Conservation (phyloP, 1,284 basidiomycete species). For the Marasmius oreades region DNA sequence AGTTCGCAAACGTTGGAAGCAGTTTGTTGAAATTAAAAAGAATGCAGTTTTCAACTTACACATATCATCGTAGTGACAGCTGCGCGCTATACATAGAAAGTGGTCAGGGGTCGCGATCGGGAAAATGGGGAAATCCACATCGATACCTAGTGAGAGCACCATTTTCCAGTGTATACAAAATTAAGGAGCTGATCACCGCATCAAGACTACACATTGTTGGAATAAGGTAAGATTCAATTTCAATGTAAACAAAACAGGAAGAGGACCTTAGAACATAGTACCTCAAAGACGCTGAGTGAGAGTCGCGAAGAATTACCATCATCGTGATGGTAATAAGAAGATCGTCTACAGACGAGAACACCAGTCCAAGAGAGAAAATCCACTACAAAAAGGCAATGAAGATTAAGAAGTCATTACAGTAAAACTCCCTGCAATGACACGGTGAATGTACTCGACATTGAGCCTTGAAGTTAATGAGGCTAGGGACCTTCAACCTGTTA, state of each 20-base stretch:
- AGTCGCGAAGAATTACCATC: constrained; percentile 2
- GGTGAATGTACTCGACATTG: not conserved
- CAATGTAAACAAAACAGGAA: no score
- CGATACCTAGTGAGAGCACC: constrained; percentile 9
- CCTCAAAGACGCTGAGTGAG: constrained; percentile 2
- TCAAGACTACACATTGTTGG: constrained; percentile 1
- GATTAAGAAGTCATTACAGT: no score
- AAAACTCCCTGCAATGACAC: not conserved
- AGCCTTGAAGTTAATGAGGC: not conserved
- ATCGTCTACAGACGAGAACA: constrained; percentile 4
- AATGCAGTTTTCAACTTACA: not conserved
- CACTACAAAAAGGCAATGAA: not conserved
- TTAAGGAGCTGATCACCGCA: constrained; percentile 3
- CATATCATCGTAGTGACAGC: constrained; percentile 4
- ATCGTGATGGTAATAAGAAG: constrained; percentile 7
- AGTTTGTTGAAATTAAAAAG: no score
- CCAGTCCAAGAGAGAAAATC: constrained; percentile 6
- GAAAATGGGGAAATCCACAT: no score
- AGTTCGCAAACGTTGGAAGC: not conserved
- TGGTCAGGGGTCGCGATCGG: no score
- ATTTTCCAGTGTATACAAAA: constrained; percentile 7
- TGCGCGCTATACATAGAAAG: not conserved
- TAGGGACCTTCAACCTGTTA: not conserved
- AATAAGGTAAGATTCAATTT: not conserved
- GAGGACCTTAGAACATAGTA: not conserved